Percentiles rank a stretch among this genome's conserved stretches.
Conservation (phyloP, 164 flowering plant genomes). For the Sextonia rubra region DNA sequence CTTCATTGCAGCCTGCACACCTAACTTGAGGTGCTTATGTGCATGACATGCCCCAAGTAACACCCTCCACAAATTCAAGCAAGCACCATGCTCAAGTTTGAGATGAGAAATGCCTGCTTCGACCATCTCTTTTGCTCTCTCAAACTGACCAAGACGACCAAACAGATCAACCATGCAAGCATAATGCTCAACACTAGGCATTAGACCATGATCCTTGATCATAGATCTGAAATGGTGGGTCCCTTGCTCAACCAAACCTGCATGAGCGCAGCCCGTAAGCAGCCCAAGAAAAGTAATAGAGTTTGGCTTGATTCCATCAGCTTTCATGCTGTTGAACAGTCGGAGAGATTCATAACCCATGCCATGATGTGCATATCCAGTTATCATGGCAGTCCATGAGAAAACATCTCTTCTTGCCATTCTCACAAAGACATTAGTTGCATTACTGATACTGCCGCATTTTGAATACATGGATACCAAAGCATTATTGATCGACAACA, state of each 20-base stretch:
- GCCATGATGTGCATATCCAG: conserved; percentile 32
- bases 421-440: conserved; percentile 18
- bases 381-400: conserved; percentile 39
- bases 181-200: conserved; percentile 32
- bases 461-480: conserved; percentile 35
- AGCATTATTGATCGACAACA: conserved; percentile 25
- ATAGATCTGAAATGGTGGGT: conserved; percentile 22
- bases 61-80: conserved; percentile 26
- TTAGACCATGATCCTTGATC: conserved; percentile 20
- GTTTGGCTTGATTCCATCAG: conserved; percentile 23
- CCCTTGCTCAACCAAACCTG: conserved; percentile 29
- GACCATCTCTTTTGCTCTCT: conserved; percentile 7
- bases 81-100: conserved; percentile 5
- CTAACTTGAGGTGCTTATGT: conserved; percentile 28
- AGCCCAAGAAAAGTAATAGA: conserved; percentile 29
- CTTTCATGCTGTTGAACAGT: conserved; percentile 21
- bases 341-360: conserved; percentile 24
- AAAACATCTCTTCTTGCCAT: conserved; percentile 28
- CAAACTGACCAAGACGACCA: conserved; percentile 27
- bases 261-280: conserved; percentile 34
- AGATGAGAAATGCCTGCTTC: conserved; percentile 15
- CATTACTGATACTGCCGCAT: conserved; percentile 32
- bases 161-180: conserved; percentile 38
- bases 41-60: conserved; percentile 38
- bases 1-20: conserved; percentile 24